phyloP scores from a whole-genome alignment of 306 rosid species.

The Sechiopsis laciniata region DNA sequence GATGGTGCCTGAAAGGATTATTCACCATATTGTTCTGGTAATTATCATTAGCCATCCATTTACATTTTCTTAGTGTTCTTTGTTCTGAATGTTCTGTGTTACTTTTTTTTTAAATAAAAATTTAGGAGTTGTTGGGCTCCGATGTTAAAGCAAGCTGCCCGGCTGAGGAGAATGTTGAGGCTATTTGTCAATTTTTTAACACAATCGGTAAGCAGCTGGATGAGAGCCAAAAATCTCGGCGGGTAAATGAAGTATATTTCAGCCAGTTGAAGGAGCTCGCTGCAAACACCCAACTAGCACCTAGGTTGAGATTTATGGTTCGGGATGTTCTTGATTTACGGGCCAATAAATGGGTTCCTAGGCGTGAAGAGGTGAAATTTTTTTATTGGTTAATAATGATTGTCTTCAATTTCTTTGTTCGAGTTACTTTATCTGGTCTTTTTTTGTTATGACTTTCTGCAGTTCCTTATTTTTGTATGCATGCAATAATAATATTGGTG shows the following conservation, averaged over 20 bases:
- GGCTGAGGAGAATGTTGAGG: constrained; percentile 43
- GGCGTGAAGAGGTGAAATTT: constrained; percentile 81
- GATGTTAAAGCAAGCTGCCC: constrained; percentile 33
- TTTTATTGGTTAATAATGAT: not conserved
- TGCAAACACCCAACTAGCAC: constrained; percentile 53
- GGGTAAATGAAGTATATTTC: constrained; percentile 66
- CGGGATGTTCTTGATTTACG: constrained; percentile 66
- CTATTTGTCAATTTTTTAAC: constrained; percentile 66
- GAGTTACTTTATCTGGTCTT: not conserved
- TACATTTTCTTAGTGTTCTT: not conserved
- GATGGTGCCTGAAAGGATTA: constrained; percentile 41
- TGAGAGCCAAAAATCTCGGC: constrained; percentile 62
- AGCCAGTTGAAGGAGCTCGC: constrained; percentile 64
- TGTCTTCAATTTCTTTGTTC: not conserved
- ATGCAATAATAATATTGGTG: not conserved
- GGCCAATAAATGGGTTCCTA: constrained; percentile 73
- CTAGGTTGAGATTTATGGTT: constrained; percentile 73
- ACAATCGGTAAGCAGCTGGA: constrained; percentile 87
- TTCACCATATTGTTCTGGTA: constrained; percentile 44
- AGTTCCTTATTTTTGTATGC: not conserved
- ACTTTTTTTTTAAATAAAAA: constrained; percentile 11
- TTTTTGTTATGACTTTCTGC: constrained; percentile 5
- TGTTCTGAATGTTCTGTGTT: not conserved
- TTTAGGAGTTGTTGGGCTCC: constrained; percentile 35
- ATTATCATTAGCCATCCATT: not conserved